Evolutionary conservation across 2,329 filamentous ascomycete species (phyloP).

Genomic region (Colletotrichum cordylinicola): DNA sequence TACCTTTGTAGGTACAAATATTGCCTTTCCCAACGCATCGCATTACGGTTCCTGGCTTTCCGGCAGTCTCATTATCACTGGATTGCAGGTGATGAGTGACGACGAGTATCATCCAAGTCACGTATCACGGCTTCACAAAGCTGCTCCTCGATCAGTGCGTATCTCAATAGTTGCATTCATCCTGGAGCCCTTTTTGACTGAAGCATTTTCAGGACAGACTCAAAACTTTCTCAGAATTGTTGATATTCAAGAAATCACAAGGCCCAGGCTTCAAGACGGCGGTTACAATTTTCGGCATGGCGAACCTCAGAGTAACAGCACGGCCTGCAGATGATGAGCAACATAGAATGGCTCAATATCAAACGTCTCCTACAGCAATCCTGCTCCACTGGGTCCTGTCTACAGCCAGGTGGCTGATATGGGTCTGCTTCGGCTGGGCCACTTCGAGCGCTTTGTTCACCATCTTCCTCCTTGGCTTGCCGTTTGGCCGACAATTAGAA

Average conservation of each 20-base stretch:
- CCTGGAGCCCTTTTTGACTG: too few relatives aligned
- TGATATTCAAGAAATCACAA: too few relatives aligned
- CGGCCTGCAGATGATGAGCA: background rate
- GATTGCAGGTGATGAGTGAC: background rate
- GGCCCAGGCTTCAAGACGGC: rapidly evolving
- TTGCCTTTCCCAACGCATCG: background rate
- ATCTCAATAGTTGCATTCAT: background rate
- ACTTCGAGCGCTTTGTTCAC: background rate
- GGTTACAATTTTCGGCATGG: background rate
- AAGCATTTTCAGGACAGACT: too few relatives aligned
- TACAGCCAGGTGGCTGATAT: background rate
- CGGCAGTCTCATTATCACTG: rapidly evolving
- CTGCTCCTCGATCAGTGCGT: background rate
- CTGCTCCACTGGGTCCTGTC: background rate
- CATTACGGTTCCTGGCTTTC: background rate
- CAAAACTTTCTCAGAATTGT: too few relatives aligned
- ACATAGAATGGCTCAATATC: background rate
- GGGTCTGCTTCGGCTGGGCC: background rate
- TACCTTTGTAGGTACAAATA: rapidly evolving
- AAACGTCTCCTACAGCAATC: rapidly evolving
- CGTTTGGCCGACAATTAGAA: background rate
- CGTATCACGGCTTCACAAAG: background rate
- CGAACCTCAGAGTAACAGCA: background rate
- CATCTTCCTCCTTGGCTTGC: background rate
- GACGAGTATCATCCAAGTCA: too few relatives aligned